These are phyloP conservation scores for Physcomitrellopsis africana DNA, from an alignment of 225 moss, liverwort and hornwort species.

Conservation along the genomic window DNA sequence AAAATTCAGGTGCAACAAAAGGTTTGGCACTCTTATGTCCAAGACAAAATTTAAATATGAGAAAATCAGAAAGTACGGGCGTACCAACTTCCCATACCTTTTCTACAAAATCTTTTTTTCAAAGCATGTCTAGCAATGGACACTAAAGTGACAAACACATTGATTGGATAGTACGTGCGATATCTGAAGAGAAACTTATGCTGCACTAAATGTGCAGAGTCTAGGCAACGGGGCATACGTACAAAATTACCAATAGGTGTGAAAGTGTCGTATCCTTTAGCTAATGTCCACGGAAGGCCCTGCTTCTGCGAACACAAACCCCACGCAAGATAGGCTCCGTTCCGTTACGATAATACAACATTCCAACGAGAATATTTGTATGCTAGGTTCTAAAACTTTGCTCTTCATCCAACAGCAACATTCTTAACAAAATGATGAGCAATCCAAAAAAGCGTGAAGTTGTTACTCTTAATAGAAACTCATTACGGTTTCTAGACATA, in stretches of 20 bases:
- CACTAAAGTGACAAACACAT: too few relatives aligned
- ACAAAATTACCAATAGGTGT: conserved; percentile 91
- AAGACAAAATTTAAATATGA: too few relatives aligned
- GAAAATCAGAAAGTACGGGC: too few relatives aligned
- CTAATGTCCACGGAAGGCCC: conserved; percentile 90
- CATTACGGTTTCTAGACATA: not conserved
- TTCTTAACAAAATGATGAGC: not conserved
- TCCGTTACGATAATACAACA: conserved; percentile 7
- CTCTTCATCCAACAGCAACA: conserved; percentile 4
- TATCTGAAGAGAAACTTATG: conserved; percentile 9
- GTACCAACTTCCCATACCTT: too few relatives aligned
- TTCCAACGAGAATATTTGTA: not conserved
- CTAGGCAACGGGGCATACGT: conserved; percentile 47
- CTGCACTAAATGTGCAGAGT: not conserved
- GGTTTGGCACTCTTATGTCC: too few relatives aligned
- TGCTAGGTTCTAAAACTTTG: not conserved
- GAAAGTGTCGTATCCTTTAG: conserved; percentile 91
- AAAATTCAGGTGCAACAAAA: not conserved
- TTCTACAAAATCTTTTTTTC: too few relatives aligned
- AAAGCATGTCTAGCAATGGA: too few relatives aligned
- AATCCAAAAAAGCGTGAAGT: not conserved
- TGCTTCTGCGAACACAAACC: conserved; percentile 61
- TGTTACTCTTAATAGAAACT: conserved; percentile 1
- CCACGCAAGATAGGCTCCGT: conserved; percentile 3
- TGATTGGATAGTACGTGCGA: not conserved